Conservation (phyloP, 768 basidiomycete genomes). For the Lanmaoa pseudosensibilis region DNA sequence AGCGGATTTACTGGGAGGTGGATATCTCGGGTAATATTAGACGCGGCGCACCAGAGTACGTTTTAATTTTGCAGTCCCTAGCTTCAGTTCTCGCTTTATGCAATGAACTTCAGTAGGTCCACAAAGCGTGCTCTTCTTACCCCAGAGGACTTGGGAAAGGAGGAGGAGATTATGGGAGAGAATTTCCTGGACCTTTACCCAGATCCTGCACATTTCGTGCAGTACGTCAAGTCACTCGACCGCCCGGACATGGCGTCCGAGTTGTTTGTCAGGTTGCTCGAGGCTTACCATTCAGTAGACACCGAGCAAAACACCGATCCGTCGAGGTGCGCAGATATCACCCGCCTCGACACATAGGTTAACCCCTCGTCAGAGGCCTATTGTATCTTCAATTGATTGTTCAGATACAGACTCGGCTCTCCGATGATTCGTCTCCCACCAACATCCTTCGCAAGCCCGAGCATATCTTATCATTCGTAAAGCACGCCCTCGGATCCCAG, state of each 20-base stretch:
- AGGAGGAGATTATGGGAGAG: constrained; percentile 41
- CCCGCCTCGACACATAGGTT: not conserved
- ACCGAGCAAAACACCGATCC: constrained; percentile 23
- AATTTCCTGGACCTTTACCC: constrained; percentile 71
- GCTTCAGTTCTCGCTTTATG: not conserved
- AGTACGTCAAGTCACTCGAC: constrained; percentile 61
- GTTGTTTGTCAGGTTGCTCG: constrained; percentile 72
- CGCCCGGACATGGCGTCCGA: constrained; percentile 70
- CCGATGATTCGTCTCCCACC: constrained; percentile 50
- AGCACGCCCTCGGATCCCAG: constrained; percentile 64
- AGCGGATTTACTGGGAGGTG: constrained; percentile 55
- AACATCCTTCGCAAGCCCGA: constrained; percentile 62
- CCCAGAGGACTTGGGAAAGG: constrained; percentile 46
- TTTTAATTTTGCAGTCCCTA: constrained; percentile 1
- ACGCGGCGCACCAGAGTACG: constrained; percentile 44
- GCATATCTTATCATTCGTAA: constrained; percentile 80
- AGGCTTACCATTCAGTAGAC: constrained; percentile 52
- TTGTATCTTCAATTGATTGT: constrained; percentile 79
- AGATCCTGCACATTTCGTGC: constrained; percentile 69
- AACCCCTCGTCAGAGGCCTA: constrained; percentile 49
- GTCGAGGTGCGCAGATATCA: constrained; percentile 17
- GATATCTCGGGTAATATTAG: constrained; percentile 53
- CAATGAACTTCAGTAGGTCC: constrained; percentile 11
- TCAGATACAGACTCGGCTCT: constrained; percentile 73
- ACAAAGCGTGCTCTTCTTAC: constrained; percentile 48